Evolutionary conservation across 495 filamentous ascomycete species (phyloP).

Genomic region (Extremus antarcticus): DNA sequence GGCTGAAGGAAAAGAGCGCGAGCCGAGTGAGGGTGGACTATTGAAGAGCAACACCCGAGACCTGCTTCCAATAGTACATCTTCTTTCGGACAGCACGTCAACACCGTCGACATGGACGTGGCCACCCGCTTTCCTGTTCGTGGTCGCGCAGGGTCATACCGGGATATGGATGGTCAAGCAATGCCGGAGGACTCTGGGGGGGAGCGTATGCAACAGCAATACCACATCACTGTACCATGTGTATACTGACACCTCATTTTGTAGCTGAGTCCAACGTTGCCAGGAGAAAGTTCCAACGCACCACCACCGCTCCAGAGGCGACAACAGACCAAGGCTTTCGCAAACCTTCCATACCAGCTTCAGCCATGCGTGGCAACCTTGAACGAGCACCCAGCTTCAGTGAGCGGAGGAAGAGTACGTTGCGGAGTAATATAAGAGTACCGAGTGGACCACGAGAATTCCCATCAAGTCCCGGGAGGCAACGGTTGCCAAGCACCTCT

Average conservation of each 20-base stretch:
- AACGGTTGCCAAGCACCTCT: background rate
- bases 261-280: conserved; percentile 2
- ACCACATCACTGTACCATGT: background rate
- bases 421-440: conserved; percentile 15
- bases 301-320: conserved; percentile 1
- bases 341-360: conserved; percentile 17
- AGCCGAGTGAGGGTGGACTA: background rate
- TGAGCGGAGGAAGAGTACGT: conserved; percentile 7
- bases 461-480: conserved; percentile 13
- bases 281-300: conserved; percentile 17
- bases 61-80: background rate
- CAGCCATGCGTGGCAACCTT: conserved; percentile 6
- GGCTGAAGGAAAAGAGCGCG: too few relatives aligned
- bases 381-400: conserved; percentile 6
- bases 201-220: conserved; percentile 4
- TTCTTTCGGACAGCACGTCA: background rate
- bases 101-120: conserved; percentile 11
- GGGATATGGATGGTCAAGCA: conserved; percentile 1
- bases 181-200: conserved; percentile 13
- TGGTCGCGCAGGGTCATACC: conserved; percentile 5
- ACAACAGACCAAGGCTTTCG: conserved; percentile 6
- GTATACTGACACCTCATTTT: background rate
- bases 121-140: conserved; percentile 13
- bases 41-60: background rate
- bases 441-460: conserved; percentile 18